These are phyloP conservation scores for Bolboschoenus planiculmis DNA, from an alignment of 176 grass and related monocot species.

Conservation along the genomic window DNA sequence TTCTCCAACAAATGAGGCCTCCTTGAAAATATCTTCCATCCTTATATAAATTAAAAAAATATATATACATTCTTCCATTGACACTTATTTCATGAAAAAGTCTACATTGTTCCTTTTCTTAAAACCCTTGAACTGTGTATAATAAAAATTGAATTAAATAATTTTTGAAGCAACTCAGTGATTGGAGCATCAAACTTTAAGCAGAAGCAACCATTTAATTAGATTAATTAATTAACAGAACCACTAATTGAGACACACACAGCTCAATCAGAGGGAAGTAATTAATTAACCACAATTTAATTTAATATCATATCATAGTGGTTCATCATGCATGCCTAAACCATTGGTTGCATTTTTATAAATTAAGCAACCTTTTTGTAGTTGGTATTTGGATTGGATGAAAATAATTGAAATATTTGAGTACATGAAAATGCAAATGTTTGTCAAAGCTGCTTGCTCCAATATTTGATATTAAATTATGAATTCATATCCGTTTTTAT, in stretches of 20 bases:
- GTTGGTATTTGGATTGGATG: not conserved
- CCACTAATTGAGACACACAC: not conserved
- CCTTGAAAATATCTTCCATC: not conserved
- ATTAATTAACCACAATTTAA: not conserved
- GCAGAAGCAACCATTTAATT: not conserved
- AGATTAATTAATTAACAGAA: not conserved
- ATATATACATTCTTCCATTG: not conserved
- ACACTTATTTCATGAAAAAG: not conserved
- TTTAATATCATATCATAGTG: too few relatives aligned
- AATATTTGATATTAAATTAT: not conserved
- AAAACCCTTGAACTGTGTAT: not conserved
- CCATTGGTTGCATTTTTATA: not conserved
- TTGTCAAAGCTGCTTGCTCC: not conserved
- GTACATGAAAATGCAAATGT: not conserved
- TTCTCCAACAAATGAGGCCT: not conserved
- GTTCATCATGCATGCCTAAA: not conserved
- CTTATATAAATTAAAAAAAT: not conserved
- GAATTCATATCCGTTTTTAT: too few relatives aligned
- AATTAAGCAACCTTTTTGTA: not conserved
- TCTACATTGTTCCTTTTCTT: not conserved
- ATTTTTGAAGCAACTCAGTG: not conserved
- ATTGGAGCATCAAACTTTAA: slow-evolving; percentile 8
- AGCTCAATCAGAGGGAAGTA: not conserved
- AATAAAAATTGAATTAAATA: not conserved
- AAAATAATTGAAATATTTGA: not conserved